phyloP scores from a whole-genome alignment of 306 rosid genomes.

The Prunus padus region DNA sequence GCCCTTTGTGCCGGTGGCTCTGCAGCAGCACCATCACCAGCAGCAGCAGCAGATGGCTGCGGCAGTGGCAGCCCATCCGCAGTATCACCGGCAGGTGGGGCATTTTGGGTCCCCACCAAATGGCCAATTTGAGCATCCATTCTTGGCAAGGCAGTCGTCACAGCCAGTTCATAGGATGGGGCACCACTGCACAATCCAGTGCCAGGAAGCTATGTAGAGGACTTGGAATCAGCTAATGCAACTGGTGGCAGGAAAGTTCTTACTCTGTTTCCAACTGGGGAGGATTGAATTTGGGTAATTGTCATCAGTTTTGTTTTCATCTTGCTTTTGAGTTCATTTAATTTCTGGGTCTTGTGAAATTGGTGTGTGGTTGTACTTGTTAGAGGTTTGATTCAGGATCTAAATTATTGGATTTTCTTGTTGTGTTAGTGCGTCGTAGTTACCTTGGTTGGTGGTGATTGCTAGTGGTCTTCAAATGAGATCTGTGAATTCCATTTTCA shows the following conservation, averaged over 20 bases:
- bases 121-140: constrained; percentile 83
- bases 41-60: constrained; percentile 72
- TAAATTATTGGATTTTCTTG: constrained; percentile 25
- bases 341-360: constrained; percentile 34
- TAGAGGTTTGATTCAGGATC: constrained; percentile 35
- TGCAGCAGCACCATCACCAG: constrained; percentile 80
- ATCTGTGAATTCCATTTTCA: constrained; percentile 31
- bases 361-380: constrained; percentile 34
- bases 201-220: constrained; percentile 65
- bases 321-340: background rate
- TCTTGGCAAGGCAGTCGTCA: constrained; percentile 63
- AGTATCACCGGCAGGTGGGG: constrained; percentile 71
- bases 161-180: constrained; percentile 71
- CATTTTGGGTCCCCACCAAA: constrained; percentile 88
- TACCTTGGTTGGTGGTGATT: constrained; percentile 34
- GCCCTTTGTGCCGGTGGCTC: constrained; percentile 84
- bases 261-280: constrained; percentile 87
- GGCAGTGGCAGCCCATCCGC: constrained; percentile 46
- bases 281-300: constrained; percentile 61
- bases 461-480: constrained; percentile 33
- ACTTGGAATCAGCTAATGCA: constrained; percentile 80
- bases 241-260: constrained; percentile 83
- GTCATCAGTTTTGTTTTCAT: constrained; percentile 8
- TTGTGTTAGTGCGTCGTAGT: constrained; percentile 28
- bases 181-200: constrained; percentile 56